These are phyloP conservation scores for Zelopaecilomyces penicillatus DNA, from an alignment of 2,329 filamentous ascomycete species.

Conservation along the genomic window DNA sequence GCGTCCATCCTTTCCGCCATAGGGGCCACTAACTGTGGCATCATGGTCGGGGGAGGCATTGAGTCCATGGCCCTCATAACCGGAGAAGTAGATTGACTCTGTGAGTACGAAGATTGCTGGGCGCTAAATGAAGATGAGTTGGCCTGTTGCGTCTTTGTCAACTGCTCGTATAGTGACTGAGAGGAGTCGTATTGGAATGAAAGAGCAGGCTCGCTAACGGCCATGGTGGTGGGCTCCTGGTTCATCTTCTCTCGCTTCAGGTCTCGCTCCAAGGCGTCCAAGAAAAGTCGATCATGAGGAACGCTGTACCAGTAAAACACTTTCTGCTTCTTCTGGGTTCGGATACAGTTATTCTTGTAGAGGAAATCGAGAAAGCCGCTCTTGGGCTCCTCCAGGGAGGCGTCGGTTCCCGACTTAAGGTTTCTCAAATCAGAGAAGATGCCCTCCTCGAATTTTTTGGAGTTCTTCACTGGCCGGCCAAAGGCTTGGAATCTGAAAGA, in stretches of 20 bases:
- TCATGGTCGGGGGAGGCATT: slow-evolving; percentile 87
- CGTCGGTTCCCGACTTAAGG: slow-evolving; percentile 95
- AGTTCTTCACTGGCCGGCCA: slow-evolving; percentile 96
- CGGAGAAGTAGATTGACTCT: slow-evolving; percentile 77
- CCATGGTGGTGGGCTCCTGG: slow-evolving; percentile 93
- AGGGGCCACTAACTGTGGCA: slow-evolving; percentile 50
- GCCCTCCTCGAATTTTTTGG: slow-evolving; percentile 98
- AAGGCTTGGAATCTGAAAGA: slow-evolving; percentile 99
- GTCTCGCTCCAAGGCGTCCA: slow-evolving; percentile 94
- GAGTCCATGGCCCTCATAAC: slow-evolving; percentile 85
- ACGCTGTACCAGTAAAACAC: slow-evolving; percentile 99
- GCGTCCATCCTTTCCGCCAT: slow-evolving; percentile 59
- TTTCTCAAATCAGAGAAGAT: slow-evolving; percentile 99
- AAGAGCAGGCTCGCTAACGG: slow-evolving; percentile 90
- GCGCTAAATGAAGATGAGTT: slow-evolving; percentile 95
- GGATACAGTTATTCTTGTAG: slow-evolving; percentile 99
- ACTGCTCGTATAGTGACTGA: slow-evolving; percentile 96
- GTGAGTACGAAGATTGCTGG: slow-evolving; percentile 60
- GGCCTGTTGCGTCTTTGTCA: slow-evolving; percentile 98
- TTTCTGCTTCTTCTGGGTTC: slow-evolving; percentile 99
- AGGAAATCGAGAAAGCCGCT: slow-evolving; percentile 96
- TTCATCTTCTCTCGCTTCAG: slow-evolving; percentile 99
- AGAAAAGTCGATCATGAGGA: slow-evolving; percentile 91
- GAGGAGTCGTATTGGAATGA: slow-evolving; percentile 99
- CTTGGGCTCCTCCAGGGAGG: slow-evolving; percentile 96